These are phyloP conservation scores for Gastrodia elata DNA, from an alignment of 106 monocot species.

Conservation along the genomic window DNA sequence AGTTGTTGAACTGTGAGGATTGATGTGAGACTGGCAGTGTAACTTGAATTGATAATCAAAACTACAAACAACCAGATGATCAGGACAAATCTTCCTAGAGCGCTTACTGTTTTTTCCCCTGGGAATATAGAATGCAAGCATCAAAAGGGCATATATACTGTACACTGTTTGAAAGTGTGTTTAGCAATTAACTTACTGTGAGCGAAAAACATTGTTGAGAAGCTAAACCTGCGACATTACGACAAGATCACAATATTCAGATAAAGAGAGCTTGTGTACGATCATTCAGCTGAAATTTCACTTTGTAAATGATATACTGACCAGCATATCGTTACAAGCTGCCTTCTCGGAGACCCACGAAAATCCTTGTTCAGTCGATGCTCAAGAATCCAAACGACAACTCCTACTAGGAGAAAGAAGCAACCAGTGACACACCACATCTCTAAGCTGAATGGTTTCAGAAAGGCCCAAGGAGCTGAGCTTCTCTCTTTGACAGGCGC, in stretches of 20 bases:
- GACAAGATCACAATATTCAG: conserved; percentile 3
- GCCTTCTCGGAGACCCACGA: conserved; percentile 35
- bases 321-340: conserved; percentile 51
- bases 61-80: conserved; percentile 92
- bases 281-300: not conserved
- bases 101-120: conserved; percentile 69
- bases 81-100: conserved; percentile 70
- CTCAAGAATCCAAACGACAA: conserved; percentile 63
- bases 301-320: conserved; percentile 10
- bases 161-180: not conserved
- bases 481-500: conserved; percentile 22
- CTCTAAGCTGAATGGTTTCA: conserved; percentile 42
- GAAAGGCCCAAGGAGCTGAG: conserved; percentile 57
- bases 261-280: not conserved
- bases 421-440: conserved; percentile 56
- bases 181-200: conserved; percentile 53
- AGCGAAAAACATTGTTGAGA: conserved; percentile 98
- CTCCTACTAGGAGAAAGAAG: conserved; percentile 42
- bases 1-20: conserved; percentile 91
- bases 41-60: conserved; percentile 86
- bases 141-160: not conserved
- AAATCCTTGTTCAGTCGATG: conserved; percentile 40
- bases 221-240: conserved; percentile 78
- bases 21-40: conserved; percentile 91
- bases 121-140: conserved; percentile 8